Base-by-base conservation (phyloP, 1,284 basidiomycete species). In the Microbotryum silenes-acaulis region DNA sequence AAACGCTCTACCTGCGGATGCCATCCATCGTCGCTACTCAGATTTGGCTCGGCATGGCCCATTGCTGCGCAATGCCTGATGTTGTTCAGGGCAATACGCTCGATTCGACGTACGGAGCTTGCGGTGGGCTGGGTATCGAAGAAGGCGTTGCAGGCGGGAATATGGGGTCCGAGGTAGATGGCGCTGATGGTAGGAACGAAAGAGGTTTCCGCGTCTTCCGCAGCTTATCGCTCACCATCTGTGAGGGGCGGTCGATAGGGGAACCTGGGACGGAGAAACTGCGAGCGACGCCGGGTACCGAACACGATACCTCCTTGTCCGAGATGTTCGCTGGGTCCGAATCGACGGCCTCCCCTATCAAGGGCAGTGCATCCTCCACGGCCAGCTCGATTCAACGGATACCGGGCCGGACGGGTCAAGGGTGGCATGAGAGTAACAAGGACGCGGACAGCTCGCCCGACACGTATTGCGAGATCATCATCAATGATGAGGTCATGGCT, bases 401-500 rank as follows among this genome's bases (percentile, higher is more conserved):
- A 56, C 50, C 21, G 49, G 23, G 18, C 47, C 47, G 31, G 33
- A 37, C 42, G 45, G 53, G 23, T 57, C 31, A 42, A 50, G 25
- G 37, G 16, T 42, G 37, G 37, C 37, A 42, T 42, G 37, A 42
- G 16, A 42, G 37, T 18, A 42, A 42, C 49, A 57, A 45, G 45
- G 62, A 59, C 31, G 23, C 50, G 29, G 20, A 16, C 16, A 54
- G 50, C 23, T 47, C 54, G 42, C 48, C 47, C 16, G 59, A 62
- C 47, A 54, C 60, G 27, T 68, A 63, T 51, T 70, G 71, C 60
- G 73, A 74, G 59, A 48, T 75, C 42, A 63, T 65, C 18, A 56
- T 72, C 21, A 66, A 70, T 25, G 74, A 69, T 18, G 69, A 70
- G 12, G 75, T 85, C 16, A 84, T 82, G 64, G 87, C 85, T 57